A percentile compares a stretch with the other conserved stretches of the same genome.
These are phyloP conservation scores for Xylaria venustula DNA, from an alignment of 495 filamentous ascomycete genomes.

Conservation along the genomic window DNA sequence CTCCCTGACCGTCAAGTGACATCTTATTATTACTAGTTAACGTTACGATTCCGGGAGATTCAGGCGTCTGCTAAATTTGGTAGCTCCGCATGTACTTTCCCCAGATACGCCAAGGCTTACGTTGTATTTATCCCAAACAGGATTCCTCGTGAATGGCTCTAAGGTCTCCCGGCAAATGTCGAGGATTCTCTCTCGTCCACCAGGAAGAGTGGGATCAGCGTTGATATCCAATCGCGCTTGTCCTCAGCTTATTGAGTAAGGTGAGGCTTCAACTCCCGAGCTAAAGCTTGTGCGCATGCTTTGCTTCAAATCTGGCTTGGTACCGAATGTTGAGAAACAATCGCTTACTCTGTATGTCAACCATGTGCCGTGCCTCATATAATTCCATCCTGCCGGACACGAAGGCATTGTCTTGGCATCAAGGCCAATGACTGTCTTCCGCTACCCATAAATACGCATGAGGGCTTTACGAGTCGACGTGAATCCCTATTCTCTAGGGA, in stretches of 20 bases:
- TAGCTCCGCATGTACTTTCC: not conserved
- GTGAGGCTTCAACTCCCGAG: constrained; percentile 17
- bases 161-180: constrained; percentile 5
- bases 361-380: constrained; percentile 15
- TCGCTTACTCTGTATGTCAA: not conserved
- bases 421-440: constrained; percentile 4
- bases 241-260: constrained; percentile 9
- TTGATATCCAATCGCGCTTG: constrained; percentile 4
- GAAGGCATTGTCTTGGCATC: constrained; percentile 22
- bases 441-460: not conserved
- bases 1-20: constrained; percentile 1
- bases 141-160: not conserved
- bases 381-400: constrained; percentile 25
- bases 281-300: not conserved
- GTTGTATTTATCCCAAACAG: constrained; percentile 10
- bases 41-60: constrained; percentile 12
- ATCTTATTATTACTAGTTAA: constrained; percentile 2
- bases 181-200: not conserved
- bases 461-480: not conserved
- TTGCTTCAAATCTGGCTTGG: not conserved
- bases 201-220: not conserved
- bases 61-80: not conserved
- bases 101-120: not conserved
- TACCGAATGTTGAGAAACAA: not conserved
- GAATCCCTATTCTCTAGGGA: not conserved